These are phyloP conservation scores for Globisporangium iwayamae DNA, from an alignment of 352 stramenopile genomes.

Conservation along the genomic window DNA sequence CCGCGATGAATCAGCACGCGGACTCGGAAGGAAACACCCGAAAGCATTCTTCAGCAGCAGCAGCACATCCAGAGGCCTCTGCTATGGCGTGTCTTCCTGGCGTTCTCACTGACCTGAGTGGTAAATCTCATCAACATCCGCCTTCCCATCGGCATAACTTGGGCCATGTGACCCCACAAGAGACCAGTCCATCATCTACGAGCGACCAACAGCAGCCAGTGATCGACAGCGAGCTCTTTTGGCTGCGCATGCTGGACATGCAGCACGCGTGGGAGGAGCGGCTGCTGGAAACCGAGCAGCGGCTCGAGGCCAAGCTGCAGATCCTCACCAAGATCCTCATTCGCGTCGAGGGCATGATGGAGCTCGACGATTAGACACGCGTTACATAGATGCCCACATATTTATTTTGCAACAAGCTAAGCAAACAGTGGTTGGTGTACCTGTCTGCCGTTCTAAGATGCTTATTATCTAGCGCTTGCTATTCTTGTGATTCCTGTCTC, in stretches of 20 bases:
- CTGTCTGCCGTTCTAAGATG: not conserved
- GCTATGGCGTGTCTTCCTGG: not conserved
- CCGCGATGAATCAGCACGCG: not conserved
- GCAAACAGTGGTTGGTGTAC: not conserved
- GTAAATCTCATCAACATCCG: not conserved
- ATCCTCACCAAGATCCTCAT: conserved; percentile 69
- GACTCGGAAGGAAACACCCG: not conserved
- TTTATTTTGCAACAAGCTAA: not conserved
- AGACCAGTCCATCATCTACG: not conserved
- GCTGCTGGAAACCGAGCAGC: conserved; percentile 56
- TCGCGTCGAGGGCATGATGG: conserved; percentile 54
- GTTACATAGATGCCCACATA: not conserved
- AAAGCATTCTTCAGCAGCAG: not conserved
- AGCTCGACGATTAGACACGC: conserved; percentile 29
- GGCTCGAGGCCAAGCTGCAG: conserved; percentile 65
- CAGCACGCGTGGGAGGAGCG: conserved; percentile 57
- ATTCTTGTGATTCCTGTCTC: not conserved
- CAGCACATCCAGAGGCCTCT: not conserved
- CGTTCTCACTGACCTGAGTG: not conserved
- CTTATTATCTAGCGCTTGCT: not conserved
- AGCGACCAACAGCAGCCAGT: not conserved
- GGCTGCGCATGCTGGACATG: conserved; percentile 50
- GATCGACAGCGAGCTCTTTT: conserved; percentile 40
- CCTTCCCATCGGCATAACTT: not conserved
- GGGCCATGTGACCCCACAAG: not conserved